phyloP scores from a whole-genome alignment of 371 early-diverging fungal genomes.

The Rhizopus stolonifer region DNA sequence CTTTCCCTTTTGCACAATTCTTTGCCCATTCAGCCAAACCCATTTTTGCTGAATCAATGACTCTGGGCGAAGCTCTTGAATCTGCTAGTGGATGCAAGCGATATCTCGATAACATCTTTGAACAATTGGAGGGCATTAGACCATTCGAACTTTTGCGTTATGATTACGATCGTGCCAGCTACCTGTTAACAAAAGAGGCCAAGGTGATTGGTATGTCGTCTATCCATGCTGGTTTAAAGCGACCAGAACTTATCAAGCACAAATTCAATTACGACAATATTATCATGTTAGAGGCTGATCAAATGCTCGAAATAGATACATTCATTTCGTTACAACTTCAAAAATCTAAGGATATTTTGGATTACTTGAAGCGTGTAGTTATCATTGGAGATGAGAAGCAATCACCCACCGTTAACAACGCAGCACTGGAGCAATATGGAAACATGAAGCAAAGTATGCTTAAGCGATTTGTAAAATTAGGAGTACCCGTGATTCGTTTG shows the following conservation, averaged over 20 bases:
- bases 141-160: conserved; percentile 91
- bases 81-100: conserved; percentile 78
- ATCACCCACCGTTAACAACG: conserved; percentile 90
- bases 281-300: conserved; percentile 98
- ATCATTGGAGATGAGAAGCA: conserved; percentile 98
- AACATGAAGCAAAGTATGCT: conserved; percentile 94
- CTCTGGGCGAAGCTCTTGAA: conserved; percentile 51
- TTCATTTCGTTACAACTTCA: conserved; percentile 91
- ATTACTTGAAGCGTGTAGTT: conserved; percentile 82
- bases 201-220: conserved; percentile 96
- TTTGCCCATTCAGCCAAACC: conserved; percentile 78
- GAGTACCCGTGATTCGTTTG: conserved; percentile 82
- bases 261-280: conserved; percentile 94
- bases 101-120: conserved; percentile 73
- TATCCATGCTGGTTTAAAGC: conserved; percentile 90
- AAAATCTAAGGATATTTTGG: conserved; percentile 57
- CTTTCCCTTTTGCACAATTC: conserved; percentile 82
- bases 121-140: conserved; percentile 74
- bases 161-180: conserved; percentile 81
- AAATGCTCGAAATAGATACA: conserved; percentile 94
- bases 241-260: conserved; percentile 77
- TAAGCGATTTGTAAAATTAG: conserved; percentile 84
- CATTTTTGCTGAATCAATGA: conserved; percentile 58
- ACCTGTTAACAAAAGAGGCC: conserved; percentile 92
- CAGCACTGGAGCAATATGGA: conserved; percentile 78